Base-by-base conservation (phyloP, 139 green algal species). In the Penium margaritaceum region DNA sequence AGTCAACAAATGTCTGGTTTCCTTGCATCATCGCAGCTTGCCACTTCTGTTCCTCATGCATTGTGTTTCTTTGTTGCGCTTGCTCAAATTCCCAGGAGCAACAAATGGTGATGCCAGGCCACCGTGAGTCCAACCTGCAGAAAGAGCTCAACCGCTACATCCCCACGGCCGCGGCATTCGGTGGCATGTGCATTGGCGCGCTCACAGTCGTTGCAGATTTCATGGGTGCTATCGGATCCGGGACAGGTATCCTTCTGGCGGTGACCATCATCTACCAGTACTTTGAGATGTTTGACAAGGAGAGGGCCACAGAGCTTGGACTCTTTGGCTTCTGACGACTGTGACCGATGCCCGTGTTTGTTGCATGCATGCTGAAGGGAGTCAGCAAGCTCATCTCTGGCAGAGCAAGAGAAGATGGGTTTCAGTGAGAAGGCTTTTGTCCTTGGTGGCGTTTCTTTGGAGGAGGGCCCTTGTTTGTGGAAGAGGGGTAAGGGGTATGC, bases 221-320 rank as follows among this genome's bases (percentile, higher is more conserved):
- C 87, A 93, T 99, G 90, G 94, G 90, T 32, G 90, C 91, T 27
- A 95, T 96, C 64, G 90, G 90, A 34, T 91, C 83, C 33, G 92
- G 92, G 47, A 97, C 93, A 33, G 94, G 94, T 44, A 98, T 98
- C 76, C 87, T 98, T 73, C 87, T 98, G 64, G 94, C 94, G 27
- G 93, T 97, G 27, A 97, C 94, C 64, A 98, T 97, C 87, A 96
- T 98, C 83, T 98, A 97, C 85, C 89, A 93, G 75, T 94, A 93
- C 85, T 95, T 91, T 43, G 89, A 92, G 85, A 91, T 83, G 6
- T 94, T 91, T 74, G 89, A 94, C 65, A 94, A 91, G 83, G 89
- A 94, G 81, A 85, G 87, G 71, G 74, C 78, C 41, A 77, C 82
- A 39, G 41, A 81, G 64, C 77, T 68, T 17, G 78, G 77, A 27